Evolutionary conservation across 2,329 filamentous ascomycete genomes (phyloP), one percentile per base, ranked within the genome.

Genomic region (Colletotrichum higginsianum): DNA sequence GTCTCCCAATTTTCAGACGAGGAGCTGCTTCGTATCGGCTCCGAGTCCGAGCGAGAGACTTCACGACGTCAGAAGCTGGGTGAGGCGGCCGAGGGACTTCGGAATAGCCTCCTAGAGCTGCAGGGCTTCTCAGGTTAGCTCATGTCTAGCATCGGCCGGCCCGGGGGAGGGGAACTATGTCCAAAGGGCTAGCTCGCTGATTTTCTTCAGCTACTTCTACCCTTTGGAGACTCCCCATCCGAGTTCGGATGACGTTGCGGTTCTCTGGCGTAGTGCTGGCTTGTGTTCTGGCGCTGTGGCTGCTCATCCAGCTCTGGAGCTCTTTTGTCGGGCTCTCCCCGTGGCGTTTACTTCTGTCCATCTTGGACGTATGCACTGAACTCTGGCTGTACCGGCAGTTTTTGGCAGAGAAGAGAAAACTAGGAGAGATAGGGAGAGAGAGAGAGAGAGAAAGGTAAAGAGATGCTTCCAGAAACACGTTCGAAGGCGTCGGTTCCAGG

Each of bases 11-110:
- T 67, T 0, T 53, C 68, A 1, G 57, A 71, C 11, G 64, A 67
- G 12, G 68, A 72, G 18, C 55, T 72, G 4, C 23, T 72, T 16
- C 61, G 66, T 1, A 60, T 72, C 5, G 70, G 70, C 7, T 55
- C 66, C 1, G 70, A 72, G n/a, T 56, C 55, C 1, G 70, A 69
- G 15, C 61, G 23, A 11, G 57, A 71, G 38, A 40, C 62, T 13
- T 12, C 12, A 21, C 57, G 64, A 21, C 68, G 68, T 1, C 64
- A 67, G 4, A 68, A 57, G 26, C 44, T 71, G 2, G 23, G 2
- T 8, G n/a, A 3, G 9, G 46, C 52, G 11, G 46, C 38, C 2
- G n/a, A 71, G n/a, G 57, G 68, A 0, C 26, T 71, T 16, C 57
- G 50, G 3, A 57, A 26, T 12, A 71, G 68, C 12, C 57, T 71